Base-by-base conservation (phyloP, 2,329 filamentous ascomycete species). In the Colletotrichum limetticola region DNA sequence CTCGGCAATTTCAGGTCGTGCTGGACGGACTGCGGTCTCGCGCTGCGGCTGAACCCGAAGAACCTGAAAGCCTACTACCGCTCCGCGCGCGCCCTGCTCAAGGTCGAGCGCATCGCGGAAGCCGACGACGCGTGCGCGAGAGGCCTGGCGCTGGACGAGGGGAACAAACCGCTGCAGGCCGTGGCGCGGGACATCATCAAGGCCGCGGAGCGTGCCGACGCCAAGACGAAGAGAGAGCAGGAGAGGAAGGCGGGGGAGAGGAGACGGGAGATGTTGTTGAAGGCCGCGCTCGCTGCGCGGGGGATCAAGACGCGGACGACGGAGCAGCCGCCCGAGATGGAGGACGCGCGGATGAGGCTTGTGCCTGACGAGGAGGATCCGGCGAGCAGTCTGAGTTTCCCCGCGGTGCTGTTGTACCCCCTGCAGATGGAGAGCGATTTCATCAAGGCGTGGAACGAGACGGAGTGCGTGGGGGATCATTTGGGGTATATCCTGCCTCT, bases 61-160 rank as follows among this genome's bases (percentile, higher is more conserved):
- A 98, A 98, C 81, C 82, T 97, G 78, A 99, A 99, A 85, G 96
- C 97, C 1, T 95, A 92, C 84, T 99, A 97, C 83, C 93, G 97
- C 75, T 95, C 93, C 68, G 90, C 93, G 2, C 87, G 88, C 72
- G 96, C 97, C 4, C 89, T 97, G 69, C 86, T 97, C 30, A 91
- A 92, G 1, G 90, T 98, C 19, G 92, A 94, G 80, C 94, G 94
- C 78, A 86, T 97, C 68, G 82, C 85, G 26, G 95, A 98, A 84
- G 95, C 97, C 2, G 89, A 92, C 76, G 95, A 97, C 81, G 91
- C 94, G 5, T 95, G 93, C 79, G 85, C 88, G 5, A 89, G 91
- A 5, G 97, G 95, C 0, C 86, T 98, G 2, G 86, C 87, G 2
- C 82, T 97, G n/a, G 95, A 97, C 74, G 81, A 88, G 3, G 80